Base-by-base conservation (phyloP, 345 rosid species). In the Limnanthes douglasii region DNA sequence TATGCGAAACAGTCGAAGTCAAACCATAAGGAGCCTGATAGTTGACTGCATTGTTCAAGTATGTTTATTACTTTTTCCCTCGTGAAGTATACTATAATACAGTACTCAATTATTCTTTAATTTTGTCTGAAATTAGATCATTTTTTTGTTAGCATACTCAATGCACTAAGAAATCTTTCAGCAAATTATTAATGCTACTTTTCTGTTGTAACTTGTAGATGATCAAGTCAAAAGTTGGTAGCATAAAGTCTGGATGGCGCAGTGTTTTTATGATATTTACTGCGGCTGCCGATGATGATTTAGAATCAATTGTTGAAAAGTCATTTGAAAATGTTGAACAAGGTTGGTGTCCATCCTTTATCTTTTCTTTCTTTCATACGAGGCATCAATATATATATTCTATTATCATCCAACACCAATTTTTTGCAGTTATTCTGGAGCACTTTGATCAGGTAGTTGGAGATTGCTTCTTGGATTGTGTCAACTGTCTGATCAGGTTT, bases 381-480 rank as follows among this genome's bases (percentile, higher is more conserved):
- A n/a, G n/a, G n/a, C n/a, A n/a, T n/a, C n/a, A n/a, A n/a, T n/a
- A n/a, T n/a, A n/a, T n/a, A n/a, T n/a, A n/a, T n/a, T n/a, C n/a
- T n/a, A n/a, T n/a, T n/a, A n/a, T n/a, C n/a, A n/a, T n/a, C n/a
- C n/a, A n/a, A n/a, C 34, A 22, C 43, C 34, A 10, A 19, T 57
- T 51, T 1, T 11, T 54, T 28, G 84, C 92, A 90, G 98, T 90
- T 72, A 62, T 84, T 51, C 54, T 90, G 72, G 98, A 90, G 52
- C 98, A 90, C 71, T 90, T 90, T 61, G 98, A 90, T 59, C 96
- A 80, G 61, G 95, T 90, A 15, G 81, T 77, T 45, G 95, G 98
- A 53, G 98, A 90, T 56, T 90, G 95, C 68, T 90, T 90, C 55
- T 77, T 84, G 98, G 98, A 90, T 52, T 84, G 96, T 6, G 96